Base-by-base conservation (phyloP, 164 flowering plant species). In the Buxus sempervirens region DNA sequence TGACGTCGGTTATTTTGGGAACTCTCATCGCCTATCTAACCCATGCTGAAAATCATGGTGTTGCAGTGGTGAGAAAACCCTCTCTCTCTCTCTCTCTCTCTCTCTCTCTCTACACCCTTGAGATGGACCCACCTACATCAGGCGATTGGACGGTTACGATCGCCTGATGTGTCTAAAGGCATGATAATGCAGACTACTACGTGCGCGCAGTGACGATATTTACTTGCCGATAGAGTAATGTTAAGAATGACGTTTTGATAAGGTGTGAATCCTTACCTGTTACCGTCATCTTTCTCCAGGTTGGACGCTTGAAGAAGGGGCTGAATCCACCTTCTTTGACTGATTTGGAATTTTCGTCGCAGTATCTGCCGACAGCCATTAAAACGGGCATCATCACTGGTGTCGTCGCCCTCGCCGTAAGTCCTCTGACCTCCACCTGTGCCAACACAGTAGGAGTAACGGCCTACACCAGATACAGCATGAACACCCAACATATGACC, bases 251-350 rank as follows among this genome's bases (percentile, higher is more conserved):
- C 8, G 13, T 8, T 14, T 45, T 64, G 12, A 53, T 53, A 9
- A 21, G 10, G 23, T 28, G 7, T 49, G n/a, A n/a, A 32, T 32
- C 38, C 14, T 24, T 24, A n/a, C n/a, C n/a, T n/a, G n/a, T 22
- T 57, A 54, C 56, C 19, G 9, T 65, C 36, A 21, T 19, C 42
- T 45, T 63, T 32, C n/a, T 72, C 16, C 89, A 93, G 98, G 84
- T 93, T 67, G 96, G 98, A 24, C 64, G 81, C 58, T 59, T 93
- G 78, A 86, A 86, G 84, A 87, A 86, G 72, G 98, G 98, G 3
- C 26, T 93, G 69, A 93, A 93, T 61, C 98, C 98, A 8, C 83
- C 58, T 9, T 85, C 98, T 0, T 2, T 80, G 19, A 62, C 76
- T 4, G 84, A 86, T 42, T 71, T 94, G 57, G 73, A 77, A 0